Conservation (phyloP, 805 yeast species). For the Cyberlindnera mississippiensis region DNA sequence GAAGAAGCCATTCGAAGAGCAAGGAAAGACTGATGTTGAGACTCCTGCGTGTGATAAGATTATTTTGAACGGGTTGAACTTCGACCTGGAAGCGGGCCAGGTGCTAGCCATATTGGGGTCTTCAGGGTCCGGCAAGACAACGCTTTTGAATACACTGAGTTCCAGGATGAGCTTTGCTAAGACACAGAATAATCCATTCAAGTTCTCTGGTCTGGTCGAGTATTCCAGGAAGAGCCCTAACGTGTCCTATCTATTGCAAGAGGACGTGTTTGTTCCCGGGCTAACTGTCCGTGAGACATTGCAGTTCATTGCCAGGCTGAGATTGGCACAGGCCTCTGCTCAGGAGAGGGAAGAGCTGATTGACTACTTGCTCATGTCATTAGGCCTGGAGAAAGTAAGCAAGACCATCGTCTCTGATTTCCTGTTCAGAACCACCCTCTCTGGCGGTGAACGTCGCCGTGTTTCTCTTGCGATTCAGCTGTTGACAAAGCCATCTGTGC, state of each 20-base stretch:
- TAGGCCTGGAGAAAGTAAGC: slow-evolving; percentile 63
- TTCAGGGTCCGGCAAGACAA: slow-evolving; percentile 84
- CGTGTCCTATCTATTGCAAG: slow-evolving; percentile 66
- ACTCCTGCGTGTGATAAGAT: slow-evolving; percentile 22
- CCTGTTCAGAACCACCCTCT: slow-evolving; percentile 46
- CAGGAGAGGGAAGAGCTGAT: slow-evolving; percentile 47
- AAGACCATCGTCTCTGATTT: slow-evolving; percentile 44
- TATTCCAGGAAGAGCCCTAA: slow-evolving; percentile 26
- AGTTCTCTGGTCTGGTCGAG: slow-evolving; percentile 40
- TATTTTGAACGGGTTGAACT: slow-evolving; percentile 48
- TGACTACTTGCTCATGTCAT: slow-evolving; percentile 53
- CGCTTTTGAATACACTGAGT: slow-evolving; percentile 64
- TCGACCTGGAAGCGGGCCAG: slow-evolving; percentile 56
- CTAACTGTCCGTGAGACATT: slow-evolving; percentile 72
- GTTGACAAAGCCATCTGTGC: slow-evolving; percentile 67
- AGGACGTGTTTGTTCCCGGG: slow-evolving; percentile 67
- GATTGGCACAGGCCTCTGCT: slow-evolving; percentile 47
- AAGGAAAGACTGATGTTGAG: background rate
- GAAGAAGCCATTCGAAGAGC: background rate
- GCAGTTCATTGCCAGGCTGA: slow-evolving; percentile 64
- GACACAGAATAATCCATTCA: slow-evolving; percentile 28
- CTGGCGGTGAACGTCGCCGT: slow-evolving; percentile 84
- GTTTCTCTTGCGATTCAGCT: slow-evolving; percentile 76
- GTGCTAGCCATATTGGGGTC: slow-evolving; percentile 84
- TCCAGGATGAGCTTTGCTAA: slow-evolving; percentile 32